These are phyloP conservation scores for Andrographis paniculata DNA, from an alignment of 305 asterid species.

Conservation along the genomic window DNA sequence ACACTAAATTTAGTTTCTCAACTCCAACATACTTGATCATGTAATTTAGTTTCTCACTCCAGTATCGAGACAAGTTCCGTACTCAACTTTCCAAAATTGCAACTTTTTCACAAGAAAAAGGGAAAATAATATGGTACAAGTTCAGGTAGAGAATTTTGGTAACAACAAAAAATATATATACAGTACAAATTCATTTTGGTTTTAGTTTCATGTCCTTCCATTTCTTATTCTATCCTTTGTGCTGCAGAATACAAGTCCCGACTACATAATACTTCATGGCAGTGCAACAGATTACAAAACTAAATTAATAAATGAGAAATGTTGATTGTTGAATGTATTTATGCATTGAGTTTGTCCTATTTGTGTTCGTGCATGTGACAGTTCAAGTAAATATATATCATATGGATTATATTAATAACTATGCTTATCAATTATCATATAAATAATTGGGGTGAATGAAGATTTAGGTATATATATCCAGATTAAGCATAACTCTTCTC, in stretches of 20 bases:
- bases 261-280: constrained; percentile 5
- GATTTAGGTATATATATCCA: background rate
- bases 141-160: constrained; percentile 7
- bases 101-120: background rate
- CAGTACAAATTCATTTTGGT: background rate
- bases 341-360: too few species aligned
- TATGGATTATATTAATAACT: too few species aligned
- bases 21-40: constrained; percentile 15
- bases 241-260: constrained; percentile 3
- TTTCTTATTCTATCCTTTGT: constrained; percentile 4
- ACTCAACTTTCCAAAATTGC: constrained; percentile 6
- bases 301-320: constrained; percentile 10
- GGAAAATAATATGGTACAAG: constrained; percentile 1
- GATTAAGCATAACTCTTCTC: too few species aligned
- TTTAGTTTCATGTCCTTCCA: background rate
- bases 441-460: too few species aligned
- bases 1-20: too few species aligned
- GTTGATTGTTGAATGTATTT: background rate
- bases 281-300: constrained; percentile 6
- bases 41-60: too few species aligned
- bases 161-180: constrained; percentile 1
- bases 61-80: too few species aligned
- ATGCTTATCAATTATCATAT: too few species aligned
- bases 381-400: too few species aligned
- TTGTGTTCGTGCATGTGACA: too few species aligned